Evolutionary conservation across 1,284 basidiomycete genomes (phyloP), one percentile per base, ranked within the genome.

Genomic region (Moniliophthora roreri): DNA sequence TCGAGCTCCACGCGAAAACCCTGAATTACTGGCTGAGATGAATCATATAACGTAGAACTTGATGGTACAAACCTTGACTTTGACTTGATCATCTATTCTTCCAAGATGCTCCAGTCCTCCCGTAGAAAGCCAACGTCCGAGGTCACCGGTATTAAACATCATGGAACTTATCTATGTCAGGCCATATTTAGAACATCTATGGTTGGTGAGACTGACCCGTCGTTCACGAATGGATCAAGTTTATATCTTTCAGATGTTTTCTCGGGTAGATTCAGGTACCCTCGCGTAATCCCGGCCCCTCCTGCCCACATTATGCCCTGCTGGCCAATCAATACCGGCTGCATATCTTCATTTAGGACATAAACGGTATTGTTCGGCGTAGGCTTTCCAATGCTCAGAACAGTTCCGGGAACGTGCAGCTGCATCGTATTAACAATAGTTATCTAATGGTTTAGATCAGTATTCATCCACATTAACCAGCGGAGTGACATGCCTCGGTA

Each of bases 1-100:
- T 82, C 81, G 10, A 84, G 69, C 61, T 84, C 82, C 13, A 84
- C 80, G 28, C 81, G 78, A 69, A 83, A 84, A 7, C 81, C 82
- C 76, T 80, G 50, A 7, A 49, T 23, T 16, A 23, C n/a, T 13
- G 10, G 4, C 13, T 13, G 10, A 16, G 28, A 41, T 50, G 41
- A 44, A 23, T 34, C 47, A 42, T 8, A 46, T 37, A 26, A 4
- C 24, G 16, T 10, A 5, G 34, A 13, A 35, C 50, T 51, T 13
- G 35, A 11, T n/a, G 21, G 21, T 11, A 54, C 54, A 24, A 49
- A 72, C 70, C 66, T 78, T 70, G 58, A 80, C 70, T 67, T 82
- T 82, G 53, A 84, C 76, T 64, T 84, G 81, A 60, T 83, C 79
- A 62, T 84, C 82, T 45, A 80, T 75, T 52, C 81, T 67, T 6